phyloP scores from a whole-genome alignment of 2,329 filamentous ascomycete species.

The Beauveria australis region DNA sequence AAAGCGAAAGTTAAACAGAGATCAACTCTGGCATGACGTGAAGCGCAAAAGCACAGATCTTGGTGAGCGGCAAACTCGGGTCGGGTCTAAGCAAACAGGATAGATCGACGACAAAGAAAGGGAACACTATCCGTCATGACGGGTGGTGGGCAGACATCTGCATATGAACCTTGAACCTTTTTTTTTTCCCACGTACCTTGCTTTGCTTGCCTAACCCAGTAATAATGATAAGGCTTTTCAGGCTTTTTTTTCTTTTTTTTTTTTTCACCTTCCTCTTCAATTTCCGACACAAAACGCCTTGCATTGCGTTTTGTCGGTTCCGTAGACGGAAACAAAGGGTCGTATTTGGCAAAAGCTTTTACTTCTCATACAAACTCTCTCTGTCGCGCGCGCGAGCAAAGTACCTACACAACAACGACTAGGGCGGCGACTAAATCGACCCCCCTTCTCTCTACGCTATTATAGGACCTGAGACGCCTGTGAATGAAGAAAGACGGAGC shows the following conservation, averaged over 20 bases:
- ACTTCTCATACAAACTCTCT: too few species aligned
- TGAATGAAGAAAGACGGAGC: too few species aligned
- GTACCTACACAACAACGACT: too few species aligned
- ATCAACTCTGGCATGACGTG: constrained; percentile 4
- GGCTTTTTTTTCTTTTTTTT: background rate
- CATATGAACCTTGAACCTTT: background rate
- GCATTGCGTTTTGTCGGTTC: background rate
- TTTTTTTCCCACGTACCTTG: too few species aligned
- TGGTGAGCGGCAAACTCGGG: background rate
- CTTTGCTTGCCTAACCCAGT: background rate
- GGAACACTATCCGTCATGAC: background rate
- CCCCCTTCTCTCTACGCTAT: too few species aligned
- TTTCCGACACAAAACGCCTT: background rate
- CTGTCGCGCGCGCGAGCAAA: too few species aligned
- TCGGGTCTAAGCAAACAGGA: background rate
- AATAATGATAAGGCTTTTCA: background rate
- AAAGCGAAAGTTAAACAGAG: constrained; percentile 1
- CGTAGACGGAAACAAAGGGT: too few species aligned
- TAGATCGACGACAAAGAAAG: constrained; percentile 11
- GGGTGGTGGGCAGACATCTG: background rate
- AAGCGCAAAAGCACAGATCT: background rate
- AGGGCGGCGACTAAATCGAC: too few species aligned
- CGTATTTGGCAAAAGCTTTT: too few species aligned
- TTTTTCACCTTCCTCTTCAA: background rate
- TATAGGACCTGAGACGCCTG: too few species aligned